Evolutionary conservation across 768 basidiomycete genomes (phyloP).

Genomic region (Mycena indigotica): DNA sequence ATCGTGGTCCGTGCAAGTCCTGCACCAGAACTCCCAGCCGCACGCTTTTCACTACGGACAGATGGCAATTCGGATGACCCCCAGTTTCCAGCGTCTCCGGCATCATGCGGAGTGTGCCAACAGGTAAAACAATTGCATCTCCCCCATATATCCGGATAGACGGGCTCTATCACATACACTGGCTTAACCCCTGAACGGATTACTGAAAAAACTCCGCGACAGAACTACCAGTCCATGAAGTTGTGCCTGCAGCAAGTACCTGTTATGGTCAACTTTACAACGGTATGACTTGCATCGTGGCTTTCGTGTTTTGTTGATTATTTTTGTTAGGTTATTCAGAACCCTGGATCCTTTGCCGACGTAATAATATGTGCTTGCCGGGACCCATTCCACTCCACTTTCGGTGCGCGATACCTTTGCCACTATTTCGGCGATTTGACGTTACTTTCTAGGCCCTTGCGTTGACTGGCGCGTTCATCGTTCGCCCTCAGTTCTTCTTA

Average conservation of each 20-base stretch:
- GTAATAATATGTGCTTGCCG: constrained; percentile 67
- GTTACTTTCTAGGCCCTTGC: too few species aligned
- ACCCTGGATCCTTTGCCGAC: constrained; percentile 63
- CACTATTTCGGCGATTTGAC: too few species aligned
- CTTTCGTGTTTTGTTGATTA: too few species aligned
- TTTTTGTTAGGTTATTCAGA: constrained; percentile 55
- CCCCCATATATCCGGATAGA: background rate
- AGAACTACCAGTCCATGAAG: background rate
- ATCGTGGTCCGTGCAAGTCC: background rate
- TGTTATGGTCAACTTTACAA: background rate
- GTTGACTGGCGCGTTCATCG: constrained; percentile 54
- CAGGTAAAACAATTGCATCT: background rate
- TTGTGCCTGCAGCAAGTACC: background rate
- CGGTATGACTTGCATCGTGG: too few species aligned
- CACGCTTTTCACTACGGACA: background rate
- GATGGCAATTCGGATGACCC: background rate
- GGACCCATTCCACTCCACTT: constrained; percentile 44
- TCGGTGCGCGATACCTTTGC: constrained; percentile 4
- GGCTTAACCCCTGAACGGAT: background rate
- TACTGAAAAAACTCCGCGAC: background rate
- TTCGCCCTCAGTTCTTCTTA: background rate
- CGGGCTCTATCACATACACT: background rate
- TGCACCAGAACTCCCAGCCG: background rate
- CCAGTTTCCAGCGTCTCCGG: background rate
- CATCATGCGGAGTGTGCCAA: background rate